Base-by-base conservation (phyloP, 1,284 basidiomycete genomes). In the Trichosporon sp. region DNA sequence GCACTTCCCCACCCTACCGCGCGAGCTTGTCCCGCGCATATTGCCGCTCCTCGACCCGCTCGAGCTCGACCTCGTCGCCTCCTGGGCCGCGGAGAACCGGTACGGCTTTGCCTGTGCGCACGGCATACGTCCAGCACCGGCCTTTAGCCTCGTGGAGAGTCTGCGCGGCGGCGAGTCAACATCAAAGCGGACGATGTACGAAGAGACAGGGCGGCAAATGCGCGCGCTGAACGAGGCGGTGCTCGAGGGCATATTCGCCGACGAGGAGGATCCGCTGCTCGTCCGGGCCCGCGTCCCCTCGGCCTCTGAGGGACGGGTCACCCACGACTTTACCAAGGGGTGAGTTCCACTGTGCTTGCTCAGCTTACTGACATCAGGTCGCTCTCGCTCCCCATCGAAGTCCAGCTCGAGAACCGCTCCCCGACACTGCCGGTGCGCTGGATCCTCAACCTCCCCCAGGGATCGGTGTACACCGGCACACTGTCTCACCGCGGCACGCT, bases 21-120 rank as follows among this genome's bases (percentile, higher is more conserved):
- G 78, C 3, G 62, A 77, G 1, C 81, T 83, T 1, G 82, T 87
- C 66, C 81, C 83, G 0, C 76, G 77, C 34, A 84, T 93, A 54
- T 93, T 95, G 74, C 90, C 93, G 2, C 82, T 94, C 4, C 87
- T 91, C 76, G 85, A 89, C 69, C 89, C 91, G 0, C 77, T 83
- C 27, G 82, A 88, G 11, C 78, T 93, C 36, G 89, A 94, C 74
- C 69, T 94, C 54, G 69, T 90, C 56, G 68, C 95, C 36, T 87
- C 86, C 72, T 95, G 91, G 90, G 83, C 85, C 83, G 89, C 60
- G 2, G 32, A 19, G 11, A 49, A 82, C 25, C 85, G 87, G 11
- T 81, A 79, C 9, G 92, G 92, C 0, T 84, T 87, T 73, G 74
- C 87, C 19, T 80, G 85, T 31, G 69, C 89, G 1, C 81, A 87